These are phyloP conservation scores for Drechslerella stenobrocha DNA, from an alignment of 2,329 filamentous ascomycete species.

Conservation along the genomic window DNA sequence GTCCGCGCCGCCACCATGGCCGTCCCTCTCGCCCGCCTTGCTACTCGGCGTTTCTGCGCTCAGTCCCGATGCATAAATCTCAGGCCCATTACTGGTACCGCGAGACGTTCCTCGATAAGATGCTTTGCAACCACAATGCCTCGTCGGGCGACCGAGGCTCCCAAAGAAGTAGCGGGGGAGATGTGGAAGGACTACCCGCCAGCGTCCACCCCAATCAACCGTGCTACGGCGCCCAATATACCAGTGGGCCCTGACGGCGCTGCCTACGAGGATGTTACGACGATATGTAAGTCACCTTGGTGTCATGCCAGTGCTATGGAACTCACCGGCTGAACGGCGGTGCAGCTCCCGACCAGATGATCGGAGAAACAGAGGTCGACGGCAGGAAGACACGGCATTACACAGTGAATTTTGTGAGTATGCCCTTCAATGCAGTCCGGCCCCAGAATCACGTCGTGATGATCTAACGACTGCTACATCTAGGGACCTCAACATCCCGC, in stretches of 20 bases:
- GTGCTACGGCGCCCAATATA: conserved; percentile 23
- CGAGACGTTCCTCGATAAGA: conserved; percentile 29
- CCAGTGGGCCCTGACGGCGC: conserved; percentile 17
- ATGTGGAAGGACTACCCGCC: conserved; percentile 11
- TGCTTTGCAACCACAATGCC: conserved; percentile 43
- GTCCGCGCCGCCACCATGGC: conserved; percentile 18
- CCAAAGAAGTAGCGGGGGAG: conserved; percentile 12
- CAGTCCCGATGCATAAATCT: conserved; percentile 38
- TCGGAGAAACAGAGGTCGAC: conserved; percentile 59
- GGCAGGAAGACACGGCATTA: conserved; percentile 94
- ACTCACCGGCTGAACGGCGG: conserved; percentile 55
- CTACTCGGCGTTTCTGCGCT: conserved; percentile 32
- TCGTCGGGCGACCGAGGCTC: conserved; percentile 21
- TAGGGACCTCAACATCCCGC: conserved; percentile 92
- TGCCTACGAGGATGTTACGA: conserved; percentile 55
- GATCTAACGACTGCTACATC: conserved; percentile 13
- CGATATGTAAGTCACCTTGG: conserved; percentile 57
- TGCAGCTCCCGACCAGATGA: conserved; percentile 53
- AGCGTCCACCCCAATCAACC: conserved; percentile 37
- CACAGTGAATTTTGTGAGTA: conserved; percentile 82
- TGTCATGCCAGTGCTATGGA: conserved; percentile 56
- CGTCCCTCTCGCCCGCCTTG: conserved; percentile 41
- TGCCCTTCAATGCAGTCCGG: background rate
- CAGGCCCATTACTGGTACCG: conserved; percentile 13
- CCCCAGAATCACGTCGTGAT: background rate